Evolutionary conservation across 352 stramenopile species (phyloP).

Genomic region (Thraustochytrium striatum): DNA sequence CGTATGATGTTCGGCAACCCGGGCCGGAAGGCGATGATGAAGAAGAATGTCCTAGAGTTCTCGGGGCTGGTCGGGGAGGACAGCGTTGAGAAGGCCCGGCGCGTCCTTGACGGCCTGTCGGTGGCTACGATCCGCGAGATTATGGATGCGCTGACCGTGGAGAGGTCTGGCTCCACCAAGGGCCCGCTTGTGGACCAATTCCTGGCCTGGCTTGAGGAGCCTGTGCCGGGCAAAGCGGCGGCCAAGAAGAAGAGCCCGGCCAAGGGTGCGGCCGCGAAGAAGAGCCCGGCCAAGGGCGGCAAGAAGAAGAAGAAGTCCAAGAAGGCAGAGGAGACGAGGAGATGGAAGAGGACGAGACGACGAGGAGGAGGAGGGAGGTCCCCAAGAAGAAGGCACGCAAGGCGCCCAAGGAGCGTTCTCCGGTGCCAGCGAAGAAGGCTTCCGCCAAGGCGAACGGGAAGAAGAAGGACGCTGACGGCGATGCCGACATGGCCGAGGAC

Average conservation of each 20-base stretch:
- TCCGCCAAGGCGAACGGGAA: background rate
- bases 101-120: background rate
- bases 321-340: background rate
- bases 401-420: background rate
- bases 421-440: background rate
- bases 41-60: constrained; percentile 41
- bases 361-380: background rate
- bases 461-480: background rate
- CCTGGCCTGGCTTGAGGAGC: constrained; percentile 45
- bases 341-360: background rate
- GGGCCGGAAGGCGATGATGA: constrained; percentile 5
- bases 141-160: constrained; percentile 14
- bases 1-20: constrained; percentile 3
- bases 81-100: background rate
- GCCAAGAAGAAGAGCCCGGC: background rate
- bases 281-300: background rate
- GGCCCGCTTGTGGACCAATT: constrained; percentile 6
- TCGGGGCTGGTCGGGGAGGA: constrained; percentile 20
- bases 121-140: constrained; percentile 10
- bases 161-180: background rate
- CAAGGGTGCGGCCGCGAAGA: background rate
- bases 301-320: background rate
- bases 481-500: background rate
- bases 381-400: constrained; percentile 8
- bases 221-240: background rate